A percentile compares a stretch with the other conserved stretches of the same genome.
Evolutionary conservation across 2,329 filamentous ascomycete species (phyloP).

Genomic region (Pseudogymnoascus sp.): DNA sequence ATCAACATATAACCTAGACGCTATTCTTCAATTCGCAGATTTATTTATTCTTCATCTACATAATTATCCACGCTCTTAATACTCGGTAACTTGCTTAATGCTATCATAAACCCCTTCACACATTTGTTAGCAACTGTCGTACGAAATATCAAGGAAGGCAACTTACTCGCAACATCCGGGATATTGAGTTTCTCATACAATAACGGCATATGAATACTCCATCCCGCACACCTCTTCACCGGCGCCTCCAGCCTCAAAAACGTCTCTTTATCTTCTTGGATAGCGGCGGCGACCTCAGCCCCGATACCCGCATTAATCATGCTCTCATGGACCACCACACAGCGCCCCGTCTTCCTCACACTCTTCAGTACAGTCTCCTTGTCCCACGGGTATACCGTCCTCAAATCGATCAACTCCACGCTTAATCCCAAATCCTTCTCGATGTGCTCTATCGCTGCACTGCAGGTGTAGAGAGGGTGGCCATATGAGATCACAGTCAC

Average conservation of each 20-base stretch:
- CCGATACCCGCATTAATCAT: slow-evolving; percentile 68
- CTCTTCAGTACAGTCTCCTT: slow-evolving; percentile 55
- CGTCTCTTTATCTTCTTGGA: slow-evolving; percentile 52
- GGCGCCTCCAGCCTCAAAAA: slow-evolving; percentile 63
- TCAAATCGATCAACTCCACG: slow-evolving; percentile 61
- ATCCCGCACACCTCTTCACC: slow-evolving; percentile 60
- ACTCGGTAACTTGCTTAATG: slow-evolving; percentile 26
- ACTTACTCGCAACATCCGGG: slow-evolving; percentile 62
- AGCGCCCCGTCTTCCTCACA: slow-evolving; percentile 60
- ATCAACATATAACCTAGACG: not conserved
- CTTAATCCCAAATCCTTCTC: slow-evolving; percentile 59
- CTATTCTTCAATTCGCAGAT: not conserved
- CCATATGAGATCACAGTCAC: slow-evolving; percentile 63
- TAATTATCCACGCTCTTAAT: slow-evolving; percentile 13
- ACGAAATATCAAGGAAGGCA: not conserved
- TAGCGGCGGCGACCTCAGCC: slow-evolving; percentile 61
- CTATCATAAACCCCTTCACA: slow-evolving; percentile 27
- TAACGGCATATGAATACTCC: slow-evolving; percentile 59
- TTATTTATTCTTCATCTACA: not conserved
- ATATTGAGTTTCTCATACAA: slow-evolving; percentile 57
- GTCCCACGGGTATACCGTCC: slow-evolving; percentile 68
- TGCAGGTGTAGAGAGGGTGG: slow-evolving; percentile 61
- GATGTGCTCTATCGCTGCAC: slow-evolving; percentile 54
- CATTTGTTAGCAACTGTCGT: slow-evolving; percentile 13
- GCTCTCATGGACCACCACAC: slow-evolving; percentile 64